These are phyloP conservation scores for Tripterygium wilfordii DNA, from an alignment of 177 flowering plant genomes.

Conservation along the genomic window DNA sequence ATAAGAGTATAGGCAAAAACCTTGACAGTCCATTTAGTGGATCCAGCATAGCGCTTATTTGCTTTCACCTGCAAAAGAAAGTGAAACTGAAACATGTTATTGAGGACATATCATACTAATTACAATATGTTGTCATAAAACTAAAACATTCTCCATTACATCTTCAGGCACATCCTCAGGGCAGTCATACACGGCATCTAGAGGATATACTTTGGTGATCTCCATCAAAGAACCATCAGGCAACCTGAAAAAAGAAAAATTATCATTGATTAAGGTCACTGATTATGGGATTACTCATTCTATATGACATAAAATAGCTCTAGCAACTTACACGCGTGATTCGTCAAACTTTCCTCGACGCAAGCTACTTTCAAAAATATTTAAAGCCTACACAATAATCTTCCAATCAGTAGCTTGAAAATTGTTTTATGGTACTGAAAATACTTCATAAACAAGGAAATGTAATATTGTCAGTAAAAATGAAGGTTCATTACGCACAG, in stretches of 20 bases:
- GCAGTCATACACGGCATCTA: conserved; percentile 90
- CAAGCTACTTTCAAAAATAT: conserved; percentile 87
- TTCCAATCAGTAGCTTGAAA: not conserved
- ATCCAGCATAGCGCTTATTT: conserved; percentile 90
- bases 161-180: conserved; percentile 97
- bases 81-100: no score
- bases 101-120: not conserved
- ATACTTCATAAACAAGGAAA: no score
- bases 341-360: conserved; percentile 95
- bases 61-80: conserved; percentile 59
- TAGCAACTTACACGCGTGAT: conserved; percentile 69
- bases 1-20: conserved; percentile 24
- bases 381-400: conserved; percentile 54
- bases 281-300: not conserved
- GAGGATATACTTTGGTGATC: conserved; percentile 76
- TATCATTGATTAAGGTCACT: conserved; percentile 7
- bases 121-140: not conserved
- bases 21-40: conserved; percentile 87
- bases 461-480: no score
- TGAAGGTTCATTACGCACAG: conserved; percentile 52
- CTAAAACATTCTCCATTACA: conserved; percentile 30
- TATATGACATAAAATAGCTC: not conserved
- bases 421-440: no score
- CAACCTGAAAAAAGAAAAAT: conserved; percentile 42
- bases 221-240: conserved; percentile 97